Evolutionary conservation across 768 basidiomycete species (phyloP).

Genomic region (Leccinum arenicola): DNA sequence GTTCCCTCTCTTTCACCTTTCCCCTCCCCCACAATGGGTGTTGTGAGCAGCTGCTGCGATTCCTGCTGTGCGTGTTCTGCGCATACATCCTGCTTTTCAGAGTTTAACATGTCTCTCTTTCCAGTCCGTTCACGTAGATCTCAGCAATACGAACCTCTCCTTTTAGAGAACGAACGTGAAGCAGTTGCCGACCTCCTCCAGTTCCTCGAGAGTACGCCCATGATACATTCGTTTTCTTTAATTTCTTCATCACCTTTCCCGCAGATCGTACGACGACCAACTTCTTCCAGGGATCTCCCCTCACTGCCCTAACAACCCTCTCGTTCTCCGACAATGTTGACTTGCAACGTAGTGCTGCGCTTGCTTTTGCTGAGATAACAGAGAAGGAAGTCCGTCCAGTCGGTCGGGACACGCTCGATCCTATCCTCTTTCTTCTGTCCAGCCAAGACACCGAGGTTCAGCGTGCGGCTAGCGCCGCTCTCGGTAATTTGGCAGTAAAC

Average conservation of each 20-base stretch:
- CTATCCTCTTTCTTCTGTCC: constrained; percentile 93
- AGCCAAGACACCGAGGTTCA: constrained; percentile 99
- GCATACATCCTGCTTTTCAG: constrained; percentile 6
- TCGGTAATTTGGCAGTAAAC: constrained; percentile 97
- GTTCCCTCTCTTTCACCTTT: neutral
- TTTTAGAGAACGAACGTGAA: constrained; percentile 92
- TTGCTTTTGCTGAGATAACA: constrained; percentile 99
- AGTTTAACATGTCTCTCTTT: constrained; percentile 20
- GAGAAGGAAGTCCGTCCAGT: constrained; percentile 99
- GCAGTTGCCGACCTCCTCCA: constrained; percentile 97
- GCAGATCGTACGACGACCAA: constrained; percentile 93
- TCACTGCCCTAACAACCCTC: constrained; percentile 91
- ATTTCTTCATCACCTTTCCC: neutral
- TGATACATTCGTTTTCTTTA: constrained; percentile 3
- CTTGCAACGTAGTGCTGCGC: constrained; percentile 93
- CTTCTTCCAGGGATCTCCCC: constrained; percentile 93
- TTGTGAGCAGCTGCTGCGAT: constrained; percentile 77
- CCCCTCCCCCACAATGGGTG: constrained; percentile 53
- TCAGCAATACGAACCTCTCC: constrained; percentile 81
- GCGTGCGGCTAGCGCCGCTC: constrained; percentile 93
- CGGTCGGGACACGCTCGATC: constrained; percentile 95
- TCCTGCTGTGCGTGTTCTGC: constrained; percentile 62
- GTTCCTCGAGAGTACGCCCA: constrained; percentile 87
- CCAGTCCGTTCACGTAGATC: constrained; percentile 80
- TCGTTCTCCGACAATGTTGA: constrained; percentile 99